Evolutionary conservation across 2,329 filamentous ascomycete genomes (phyloP).

Genomic region (Aspergillus pseudoglaucus): DNA sequence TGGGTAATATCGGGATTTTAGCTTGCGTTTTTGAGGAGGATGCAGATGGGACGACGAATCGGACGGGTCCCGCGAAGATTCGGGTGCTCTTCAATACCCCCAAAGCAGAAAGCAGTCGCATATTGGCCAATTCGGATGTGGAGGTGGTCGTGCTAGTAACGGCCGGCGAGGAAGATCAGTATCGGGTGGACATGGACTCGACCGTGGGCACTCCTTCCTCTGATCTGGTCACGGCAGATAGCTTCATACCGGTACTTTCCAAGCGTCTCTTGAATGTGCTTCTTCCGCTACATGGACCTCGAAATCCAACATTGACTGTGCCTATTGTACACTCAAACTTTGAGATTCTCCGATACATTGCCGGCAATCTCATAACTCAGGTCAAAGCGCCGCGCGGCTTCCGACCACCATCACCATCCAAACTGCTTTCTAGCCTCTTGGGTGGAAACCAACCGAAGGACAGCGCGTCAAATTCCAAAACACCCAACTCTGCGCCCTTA

Average conservation of each 20-base stretch:
- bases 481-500: constrained; percentile 29
- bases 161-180: constrained; percentile 57
- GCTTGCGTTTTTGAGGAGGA: constrained; percentile 39
- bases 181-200: constrained; percentile 54
- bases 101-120: constrained; percentile 23
- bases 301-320: constrained; percentile 42
- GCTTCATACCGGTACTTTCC: constrained; percentile 69
- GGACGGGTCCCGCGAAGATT: constrained; percentile 38
- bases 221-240: constrained; percentile 65
- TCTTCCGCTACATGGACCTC: constrained; percentile 61
- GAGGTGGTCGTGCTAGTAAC: constrained; percentile 59
- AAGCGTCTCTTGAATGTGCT: constrained; percentile 68
- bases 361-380: constrained; percentile 56
- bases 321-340: constrained; percentile 71
- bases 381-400: constrained; percentile 57
- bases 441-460: constrained; percentile 47
- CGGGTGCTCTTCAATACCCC: constrained; percentile 32
- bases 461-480: constrained; percentile 26
- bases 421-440: constrained; percentile 78
- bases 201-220: constrained; percentile 64
- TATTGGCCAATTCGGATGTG: constrained; percentile 27
- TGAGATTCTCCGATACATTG: constrained; percentile 66
- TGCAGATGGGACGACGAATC: constrained; percentile 42
- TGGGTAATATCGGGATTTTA: constrained; percentile 50
- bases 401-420: constrained; percentile 78